Evolutionary conservation across 306 rosid species (phyloP), one percentile per base, ranked within the genome.

Genomic region (Pyrus betulifolia): DNA sequence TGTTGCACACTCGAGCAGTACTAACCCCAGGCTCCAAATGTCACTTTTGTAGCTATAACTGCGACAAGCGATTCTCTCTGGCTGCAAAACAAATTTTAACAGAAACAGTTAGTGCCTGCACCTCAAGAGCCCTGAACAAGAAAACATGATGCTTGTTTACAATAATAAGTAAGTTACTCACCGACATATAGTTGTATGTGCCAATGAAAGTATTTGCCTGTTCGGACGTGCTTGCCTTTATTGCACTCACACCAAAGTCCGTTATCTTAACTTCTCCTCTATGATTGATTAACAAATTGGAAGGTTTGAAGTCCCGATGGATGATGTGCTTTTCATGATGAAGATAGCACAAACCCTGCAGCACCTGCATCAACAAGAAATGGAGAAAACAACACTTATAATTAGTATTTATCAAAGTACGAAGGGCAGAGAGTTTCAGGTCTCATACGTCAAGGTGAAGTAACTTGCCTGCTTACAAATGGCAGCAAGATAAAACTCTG

Each of bases 221-320:
- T 77, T 91, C 98, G 69, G 96, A 89, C 60, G 99, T 96, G 87
- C 84, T 96, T 69, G 87, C 91, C 99, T 92, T 72, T 58, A 92
- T 92, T 78, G 97, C 87, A 91, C 99, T 96, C 57, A 93, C 99
- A 82, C 99, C 99, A 80, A 96, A 96, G 87, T 96, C 99, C 51
- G 99, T 93, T 76, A 96, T 92, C 88, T 96, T 96, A 67, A 96
- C 96, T 85, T 96, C 98, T 70, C 99, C 99, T 73, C 78, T 82
- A 82, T 96, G 99, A 78, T 92, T 96, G 80, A 96, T 85, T 74
- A 96, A 82, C 84, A 96, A 77, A 82, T 96, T 96, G 18, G 98
- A 92, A 67, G 99, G 99, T 78, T 96, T 96, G 49, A 96, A 81
- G 83, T 96, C 99, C 86, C 99, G 84, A 84, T 96, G 99, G 82